These are phyloP conservation scores for Penicillium cinerascens DNA, from an alignment of 495 filamentous ascomycete genomes.

Conservation along the genomic window DNA sequence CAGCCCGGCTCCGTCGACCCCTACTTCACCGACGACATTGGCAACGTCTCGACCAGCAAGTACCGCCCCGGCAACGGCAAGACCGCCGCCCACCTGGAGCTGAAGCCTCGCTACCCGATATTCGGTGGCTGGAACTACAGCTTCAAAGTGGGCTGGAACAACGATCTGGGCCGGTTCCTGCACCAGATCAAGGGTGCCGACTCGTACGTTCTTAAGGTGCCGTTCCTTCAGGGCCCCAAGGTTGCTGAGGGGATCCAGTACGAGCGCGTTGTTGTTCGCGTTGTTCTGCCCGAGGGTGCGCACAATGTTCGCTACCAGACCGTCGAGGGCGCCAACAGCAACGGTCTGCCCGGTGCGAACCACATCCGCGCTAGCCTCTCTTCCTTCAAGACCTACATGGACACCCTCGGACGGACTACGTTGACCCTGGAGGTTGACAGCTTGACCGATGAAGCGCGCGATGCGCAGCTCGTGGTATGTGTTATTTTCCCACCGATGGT, in stretches of 20 bases:
- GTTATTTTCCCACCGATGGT: not conserved
- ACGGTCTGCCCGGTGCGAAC: slow-evolving; percentile 34
- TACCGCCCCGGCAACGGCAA: slow-evolving; percentile 68
- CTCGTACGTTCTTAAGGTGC: slow-evolving; percentile 82
- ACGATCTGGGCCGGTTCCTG: slow-evolving; percentile 71
- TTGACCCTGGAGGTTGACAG: slow-evolving; percentile 79
- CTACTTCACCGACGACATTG: slow-evolving; percentile 96
- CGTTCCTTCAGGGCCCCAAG: slow-evolving; percentile 92
- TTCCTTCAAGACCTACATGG: slow-evolving; percentile 82
- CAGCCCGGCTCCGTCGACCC: slow-evolving; percentile 72
- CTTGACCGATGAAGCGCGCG: slow-evolving; percentile 81
- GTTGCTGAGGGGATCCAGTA: slow-evolving; percentile 81
- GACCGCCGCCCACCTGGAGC: slow-evolving; percentile 77
- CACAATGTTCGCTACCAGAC: slow-evolving; percentile 61
- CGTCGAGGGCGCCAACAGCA: slow-evolving; percentile 35
- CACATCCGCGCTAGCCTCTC: slow-evolving; percentile 50
- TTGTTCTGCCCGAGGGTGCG: slow-evolving; percentile 89
- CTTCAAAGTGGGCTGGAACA: slow-evolving; percentile 93
- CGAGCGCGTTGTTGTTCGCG: slow-evolving; percentile 70
- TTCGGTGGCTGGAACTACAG: slow-evolving; percentile 98
- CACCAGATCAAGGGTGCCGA: slow-evolving; percentile 56
- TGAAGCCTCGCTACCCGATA: slow-evolving; percentile 87
- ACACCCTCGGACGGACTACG: slow-evolving; percentile 83
- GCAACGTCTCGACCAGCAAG: slow-evolving; percentile 90
- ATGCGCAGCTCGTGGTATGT: slow-evolving; percentile 69